phyloP scores from a whole-genome alignment of 768 basidiomycete species.

The Hericium rajendrae region DNA sequence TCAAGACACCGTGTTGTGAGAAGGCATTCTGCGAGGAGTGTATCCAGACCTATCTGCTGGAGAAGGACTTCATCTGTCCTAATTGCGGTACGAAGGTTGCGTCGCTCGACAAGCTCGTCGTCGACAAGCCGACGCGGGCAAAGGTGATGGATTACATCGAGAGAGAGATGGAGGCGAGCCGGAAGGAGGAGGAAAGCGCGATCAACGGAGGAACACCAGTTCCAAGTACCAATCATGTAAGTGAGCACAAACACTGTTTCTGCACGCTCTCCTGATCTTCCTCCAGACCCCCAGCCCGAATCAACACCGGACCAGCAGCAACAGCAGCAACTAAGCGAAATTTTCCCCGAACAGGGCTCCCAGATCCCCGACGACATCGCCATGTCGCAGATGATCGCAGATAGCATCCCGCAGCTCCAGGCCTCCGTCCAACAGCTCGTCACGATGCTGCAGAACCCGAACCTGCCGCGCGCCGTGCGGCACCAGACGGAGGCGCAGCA shows the following conservation, averaged over 20 bases:
- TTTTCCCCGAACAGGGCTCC: constrained; percentile 49
- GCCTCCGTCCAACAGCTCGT: constrained; percentile 78
- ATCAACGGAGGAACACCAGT: constrained; percentile 5
- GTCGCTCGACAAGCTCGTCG: constrained; percentile 76
- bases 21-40: constrained; percentile 94
- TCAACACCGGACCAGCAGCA: neutral
- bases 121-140: constrained; percentile 72
- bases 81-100: constrained; percentile 82
- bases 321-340: constrained; percentile 32
- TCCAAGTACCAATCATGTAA: neutral
- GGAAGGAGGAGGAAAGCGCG: constrained; percentile 38
- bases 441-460: constrained; percentile 70
- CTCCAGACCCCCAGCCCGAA: constrained; percentile 8
- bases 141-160: constrained; percentile 79
- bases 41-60: constrained; percentile 87
- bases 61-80: constrained; percentile 92
- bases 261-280: neutral
- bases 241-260: constrained; percentile 1
- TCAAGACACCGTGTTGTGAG: constrained; percentile 91
- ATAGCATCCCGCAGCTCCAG: constrained; percentile 74
- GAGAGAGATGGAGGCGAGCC: constrained; percentile 68
- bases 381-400: constrained; percentile 60
- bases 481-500: constrained; percentile 79
- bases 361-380: constrained; percentile 59
- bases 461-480: constrained; percentile 61